These are phyloP conservation scores for Fistulinella prunicolor DNA, from an alignment of 768 basidiomycete species.

Conservation along the genomic window DNA sequence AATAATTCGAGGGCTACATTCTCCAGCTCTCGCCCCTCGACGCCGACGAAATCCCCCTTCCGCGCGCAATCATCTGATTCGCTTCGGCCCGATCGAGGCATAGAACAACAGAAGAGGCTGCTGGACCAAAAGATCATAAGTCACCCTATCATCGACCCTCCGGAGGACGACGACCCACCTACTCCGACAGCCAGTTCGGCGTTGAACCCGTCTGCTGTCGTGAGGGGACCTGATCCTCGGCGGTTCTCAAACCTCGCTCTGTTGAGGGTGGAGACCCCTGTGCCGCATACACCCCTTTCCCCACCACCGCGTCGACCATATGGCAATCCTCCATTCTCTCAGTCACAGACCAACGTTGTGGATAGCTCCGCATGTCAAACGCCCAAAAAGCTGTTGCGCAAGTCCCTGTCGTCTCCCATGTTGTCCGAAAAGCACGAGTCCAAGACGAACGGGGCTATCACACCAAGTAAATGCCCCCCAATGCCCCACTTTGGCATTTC, in stretches of 20 bases:
- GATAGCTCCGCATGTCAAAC: slow-evolving; percentile 7
- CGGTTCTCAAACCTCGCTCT: slow-evolving; percentile 45
- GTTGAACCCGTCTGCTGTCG: slow-evolving; percentile 15
- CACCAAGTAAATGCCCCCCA: slow-evolving; percentile 44
- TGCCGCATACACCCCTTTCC: slow-evolving; percentile 56
- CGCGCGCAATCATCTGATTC: slow-evolving; percentile 23
- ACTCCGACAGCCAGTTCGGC: slow-evolving; percentile 5
- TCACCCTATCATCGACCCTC: slow-evolving; percentile 36
- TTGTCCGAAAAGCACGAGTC: slow-evolving; percentile 44
- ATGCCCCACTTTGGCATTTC: slow-evolving; percentile 34
- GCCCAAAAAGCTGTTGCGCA: slow-evolving; percentile 36
- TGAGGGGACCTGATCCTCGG: slow-evolving; percentile 32
- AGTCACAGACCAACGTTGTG: slow-evolving; percentile 53
- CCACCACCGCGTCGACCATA: slow-evolving; percentile 60
- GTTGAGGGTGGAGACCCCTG: slow-evolving; percentile 64
- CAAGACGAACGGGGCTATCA: slow-evolving; percentile 26
- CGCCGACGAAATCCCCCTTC: slow-evolving; percentile 33
- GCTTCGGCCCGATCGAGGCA: slow-evolving; percentile 13
- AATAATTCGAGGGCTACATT: slow-evolving; percentile 52
- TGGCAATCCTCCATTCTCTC: slow-evolving; percentile 44
- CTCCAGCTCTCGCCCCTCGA: slow-evolving; percentile 34
- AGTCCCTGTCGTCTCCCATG: slow-evolving; percentile 52
- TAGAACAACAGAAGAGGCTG: slow-evolving; percentile 25
- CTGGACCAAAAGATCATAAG: slow-evolving; percentile 46
- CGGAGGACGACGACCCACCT: slow-evolving; percentile 32